Evolutionary conservation across 176 grass and related monocot genomes (phyloP), one percentile per base, ranked within the genome.

Genomic region (Lolium multiflorum): DNA sequence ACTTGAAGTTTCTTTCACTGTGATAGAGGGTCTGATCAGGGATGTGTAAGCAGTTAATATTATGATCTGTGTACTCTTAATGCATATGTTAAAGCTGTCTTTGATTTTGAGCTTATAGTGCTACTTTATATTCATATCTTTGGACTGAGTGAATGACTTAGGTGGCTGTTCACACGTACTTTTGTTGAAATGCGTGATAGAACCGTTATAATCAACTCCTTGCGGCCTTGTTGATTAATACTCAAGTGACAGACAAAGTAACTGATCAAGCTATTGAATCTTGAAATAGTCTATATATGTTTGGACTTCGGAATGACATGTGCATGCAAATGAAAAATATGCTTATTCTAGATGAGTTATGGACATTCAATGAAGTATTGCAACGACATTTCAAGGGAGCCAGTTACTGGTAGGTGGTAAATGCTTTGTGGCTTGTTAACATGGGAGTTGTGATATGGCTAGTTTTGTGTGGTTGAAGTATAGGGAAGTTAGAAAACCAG

Each of bases 341-440:
- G 21, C 22, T 74, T 59, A 73, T 74, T 74, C 16, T 74, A 18
- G 69, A 14, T 67, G 46, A 35, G 4, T 51, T 66, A 49, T 80
- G 31, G 24, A 74, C 38, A 3, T 74, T 74, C 2, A 43, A 47
- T 57, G 47, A 61, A 26, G 16, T 61, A 73, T 80, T 62, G n/a
- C 59, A 84, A 57, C 5, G 11, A 9, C 71, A 64, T 66, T 22
- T 65, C 57, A 16, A 68, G 9, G 74, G 69, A 74, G 67, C 14
- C 22, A 59, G 77, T 67, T 56, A 54, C 49, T 67, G 37, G 9
- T 82, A 44, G 58, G 59, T 81, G 35, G 24, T 72, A 80, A 22
- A 7, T 21, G 31, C 50, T 84, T 80, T 80, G 28, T 28, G 54
- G 82, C 12, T 80, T 62, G 16, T 62, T 75, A 50, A 9, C 17